These are phyloP conservation scores for Sphagnum magellanicum DNA, from an alignment of 228 moss, liverwort and hornwort species.

Conservation along the genomic window DNA sequence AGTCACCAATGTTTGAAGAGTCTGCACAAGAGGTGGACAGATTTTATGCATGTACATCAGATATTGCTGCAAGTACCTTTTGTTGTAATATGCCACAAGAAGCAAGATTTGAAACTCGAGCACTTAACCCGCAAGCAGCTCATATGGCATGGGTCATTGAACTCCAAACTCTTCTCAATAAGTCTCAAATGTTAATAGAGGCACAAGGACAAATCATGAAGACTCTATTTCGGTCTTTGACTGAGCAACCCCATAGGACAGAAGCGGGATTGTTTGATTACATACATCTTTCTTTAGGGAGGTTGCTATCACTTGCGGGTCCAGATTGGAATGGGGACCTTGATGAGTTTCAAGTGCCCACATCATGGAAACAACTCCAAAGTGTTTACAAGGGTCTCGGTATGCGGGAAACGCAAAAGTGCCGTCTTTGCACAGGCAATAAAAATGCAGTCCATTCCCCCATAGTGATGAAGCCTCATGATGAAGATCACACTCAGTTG, in stretches of 20 bases:
- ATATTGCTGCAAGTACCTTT: too few relatives aligned
- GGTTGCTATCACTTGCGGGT: background rate
- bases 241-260: background rate
- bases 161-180: background rate
- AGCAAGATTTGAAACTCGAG: too few relatives aligned
- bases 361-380: background rate
- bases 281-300: background rate
- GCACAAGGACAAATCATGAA: background rate
- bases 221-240: background rate
- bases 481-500: background rate
- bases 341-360: background rate
- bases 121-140: too few relatives aligned
- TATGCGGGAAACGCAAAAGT: background rate
- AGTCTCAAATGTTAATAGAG: background rate
- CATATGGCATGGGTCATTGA: background rate
- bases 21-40: too few relatives aligned
- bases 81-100: too few relatives aligned
- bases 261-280: background rate
- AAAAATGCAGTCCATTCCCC: background rate
- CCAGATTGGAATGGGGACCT: background rate
- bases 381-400: background rate
- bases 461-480: background rate
- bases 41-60: too few relatives aligned
- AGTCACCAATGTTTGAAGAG: too few relatives aligned
- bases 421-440: background rate